Conservation (phyloP, 495 filamentous ascomycete species). For the Pseudevernia furfuracea region DNA sequence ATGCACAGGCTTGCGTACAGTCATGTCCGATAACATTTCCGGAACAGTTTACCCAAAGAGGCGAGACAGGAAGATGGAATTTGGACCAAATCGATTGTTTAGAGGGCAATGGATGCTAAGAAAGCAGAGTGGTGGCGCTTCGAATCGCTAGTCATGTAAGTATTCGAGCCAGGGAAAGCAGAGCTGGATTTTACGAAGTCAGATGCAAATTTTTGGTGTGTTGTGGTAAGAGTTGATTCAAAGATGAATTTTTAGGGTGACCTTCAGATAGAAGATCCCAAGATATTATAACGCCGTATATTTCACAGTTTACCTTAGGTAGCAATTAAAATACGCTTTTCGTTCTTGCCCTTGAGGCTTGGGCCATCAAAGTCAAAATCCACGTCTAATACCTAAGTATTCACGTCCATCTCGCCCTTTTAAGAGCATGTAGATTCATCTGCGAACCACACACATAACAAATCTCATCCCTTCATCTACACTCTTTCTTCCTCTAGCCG, state of each 20-base stretch:
- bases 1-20: slow-evolving; percentile 56
- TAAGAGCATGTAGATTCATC: neutral
- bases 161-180: neutral
- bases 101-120: neutral
- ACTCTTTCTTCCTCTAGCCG: neutral
- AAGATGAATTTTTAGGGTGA: neutral
- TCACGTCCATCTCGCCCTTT: neutral
- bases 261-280: neutral
- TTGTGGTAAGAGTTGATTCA: too few species aligned
- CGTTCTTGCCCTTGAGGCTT: neutral
- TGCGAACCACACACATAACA: neutral
- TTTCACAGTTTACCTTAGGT: neutral
- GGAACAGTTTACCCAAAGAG: neutral
- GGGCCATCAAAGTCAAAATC: slow-evolving; percentile 7
- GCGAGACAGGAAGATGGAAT: neutral
- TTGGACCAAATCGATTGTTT: neutral
- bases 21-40: neutral
- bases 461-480: neutral
- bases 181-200: neutral
- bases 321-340: neutral
- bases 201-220: too few species aligned
- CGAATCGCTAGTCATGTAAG: neutral
- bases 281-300: neutral
- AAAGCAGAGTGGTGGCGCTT: neutral
- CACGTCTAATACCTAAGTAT: neutral